phyloP scores from a whole-genome alignment of 2,329 filamentous ascomycete species.

The Beauveria varroae region DNA sequence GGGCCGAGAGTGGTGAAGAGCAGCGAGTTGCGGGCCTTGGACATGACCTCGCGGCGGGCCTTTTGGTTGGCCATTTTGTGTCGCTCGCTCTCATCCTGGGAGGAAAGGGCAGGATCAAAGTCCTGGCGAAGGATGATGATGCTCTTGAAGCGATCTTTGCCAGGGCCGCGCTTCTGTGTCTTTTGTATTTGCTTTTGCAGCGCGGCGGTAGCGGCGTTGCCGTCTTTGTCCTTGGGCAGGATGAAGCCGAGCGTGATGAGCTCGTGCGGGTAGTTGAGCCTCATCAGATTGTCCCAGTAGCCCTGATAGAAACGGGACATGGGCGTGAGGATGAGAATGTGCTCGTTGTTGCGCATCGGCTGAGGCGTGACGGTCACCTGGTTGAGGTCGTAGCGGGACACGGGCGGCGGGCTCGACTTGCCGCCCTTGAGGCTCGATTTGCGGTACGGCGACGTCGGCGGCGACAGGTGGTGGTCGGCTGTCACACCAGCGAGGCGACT shows the following conservation, averaged over 20 bases:
- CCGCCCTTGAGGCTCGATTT: slow-evolving; percentile 29
- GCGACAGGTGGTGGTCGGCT: slow-evolving; percentile 36
- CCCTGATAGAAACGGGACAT: slow-evolving; percentile 87
- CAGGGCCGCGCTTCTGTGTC: slow-evolving; percentile 70
- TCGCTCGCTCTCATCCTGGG: slow-evolving; percentile 79
- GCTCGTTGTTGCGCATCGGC: slow-evolving; percentile 73
- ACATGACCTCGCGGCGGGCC: slow-evolving; percentile 78
- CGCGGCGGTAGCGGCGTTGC: slow-evolving; percentile 74
- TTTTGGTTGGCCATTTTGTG: slow-evolving; percentile 93
- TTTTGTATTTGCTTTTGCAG: slow-evolving; percentile 79
- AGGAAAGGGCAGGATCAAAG: slow-evolving; percentile 72
- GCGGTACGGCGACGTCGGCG: slow-evolving; percentile 35
- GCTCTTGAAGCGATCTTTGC: slow-evolving; percentile 79
- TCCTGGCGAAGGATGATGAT: slow-evolving; percentile 94
- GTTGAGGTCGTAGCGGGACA: slow-evolving; percentile 91
- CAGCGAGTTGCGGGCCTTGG: slow-evolving; percentile 85
- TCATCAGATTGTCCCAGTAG: slow-evolving; percentile 91
- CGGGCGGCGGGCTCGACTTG: slow-evolving; percentile 58
- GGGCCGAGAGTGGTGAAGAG: slow-evolving; percentile 93
- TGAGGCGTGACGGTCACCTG: slow-evolving; percentile 77
- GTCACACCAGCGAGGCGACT: slow-evolving; percentile 39
- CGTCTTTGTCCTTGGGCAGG: slow-evolving; percentile 86
- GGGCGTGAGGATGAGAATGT: slow-evolving; percentile 84
- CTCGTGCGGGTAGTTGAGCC: slow-evolving; percentile 82
- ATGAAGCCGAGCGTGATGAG: slow-evolving; percentile 95